These are phyloP conservation scores for Scheffersomyces lignicola DNA, from an alignment of 1,139 yeast genomes.

Conservation along the genomic window DNA sequence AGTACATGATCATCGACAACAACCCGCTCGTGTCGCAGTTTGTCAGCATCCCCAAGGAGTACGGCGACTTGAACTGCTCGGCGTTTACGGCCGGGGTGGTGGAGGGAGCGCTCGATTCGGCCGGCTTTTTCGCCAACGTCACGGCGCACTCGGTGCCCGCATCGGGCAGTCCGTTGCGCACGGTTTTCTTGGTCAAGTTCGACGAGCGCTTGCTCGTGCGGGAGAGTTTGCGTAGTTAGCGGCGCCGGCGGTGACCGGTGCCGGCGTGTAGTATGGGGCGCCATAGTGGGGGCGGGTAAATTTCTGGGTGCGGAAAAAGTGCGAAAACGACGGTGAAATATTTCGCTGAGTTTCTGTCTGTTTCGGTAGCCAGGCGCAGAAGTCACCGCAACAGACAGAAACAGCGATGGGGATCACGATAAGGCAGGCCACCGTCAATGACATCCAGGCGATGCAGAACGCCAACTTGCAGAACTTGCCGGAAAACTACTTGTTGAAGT, in stretches of 20 bases:
- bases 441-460: slow-evolving; percentile 94
- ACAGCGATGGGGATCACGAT: slow-evolving; percentile 74
- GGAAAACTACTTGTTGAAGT: slow-evolving; percentile 89
- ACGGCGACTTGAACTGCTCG: slow-evolving; percentile 75
- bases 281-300: too few relatives aligned
- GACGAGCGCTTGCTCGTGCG: slow-evolving; percentile 58
- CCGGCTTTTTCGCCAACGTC: slow-evolving; percentile 79
- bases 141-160: slow-evolving; percentile 84
- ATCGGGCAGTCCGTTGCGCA: slow-evolving; percentile 63
- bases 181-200: slow-evolving; percentile 83
- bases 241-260: too few relatives aligned
- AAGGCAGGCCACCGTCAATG: slow-evolving; percentile 83
- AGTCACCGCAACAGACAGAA: too few relatives aligned
- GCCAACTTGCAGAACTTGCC: slow-evolving; percentile 92
- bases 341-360: too few relatives aligned
- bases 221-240: slow-evolving; percentile 36
- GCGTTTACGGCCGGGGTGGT: slow-evolving; percentile 90
- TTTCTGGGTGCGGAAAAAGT: too few relatives aligned
- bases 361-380: too few relatives aligned
- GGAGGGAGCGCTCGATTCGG: slow-evolving; percentile 83
- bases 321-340: too few relatives aligned
- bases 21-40: slow-evolving; percentile 74
- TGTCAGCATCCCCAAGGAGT: slow-evolving; percentile 78
- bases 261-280: too few relatives aligned
- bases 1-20: slow-evolving; percentile 85